A percentile compares a stretch with the other conserved stretches of the same genome.
These are phyloP conservation scores for Trichoderma lentiforme DNA, from an alignment of 2,329 filamentous ascomycete species.

Conservation along the genomic window DNA sequence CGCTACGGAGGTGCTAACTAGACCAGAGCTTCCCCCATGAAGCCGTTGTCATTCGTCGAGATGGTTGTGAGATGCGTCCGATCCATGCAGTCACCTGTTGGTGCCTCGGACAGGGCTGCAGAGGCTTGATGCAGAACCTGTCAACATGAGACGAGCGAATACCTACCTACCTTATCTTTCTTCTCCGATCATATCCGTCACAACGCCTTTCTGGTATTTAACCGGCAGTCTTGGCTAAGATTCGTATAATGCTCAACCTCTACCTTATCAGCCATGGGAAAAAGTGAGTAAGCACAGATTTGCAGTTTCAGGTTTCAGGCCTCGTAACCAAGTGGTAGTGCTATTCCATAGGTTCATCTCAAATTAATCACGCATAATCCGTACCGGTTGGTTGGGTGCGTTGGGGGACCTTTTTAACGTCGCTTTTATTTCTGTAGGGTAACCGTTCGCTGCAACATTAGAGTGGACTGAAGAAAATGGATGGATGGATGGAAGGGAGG, in stretches of 20 bases:
- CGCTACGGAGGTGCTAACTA: neutral
- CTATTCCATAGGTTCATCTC: neutral
- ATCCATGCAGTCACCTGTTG: neutral
- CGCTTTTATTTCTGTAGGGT: neutral
- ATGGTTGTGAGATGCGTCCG: neutral
- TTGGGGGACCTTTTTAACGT: neutral
- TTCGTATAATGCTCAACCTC: too few relatives aligned
- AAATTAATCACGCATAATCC: slow-evolving; percentile 9
- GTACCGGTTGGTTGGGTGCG: slow-evolving; percentile 6
- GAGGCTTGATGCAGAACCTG: neutral
- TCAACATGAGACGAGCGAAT: neutral
- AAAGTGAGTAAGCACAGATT: neutral
- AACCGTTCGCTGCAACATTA: slow-evolving; percentile 7
- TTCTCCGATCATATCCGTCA: neutral
- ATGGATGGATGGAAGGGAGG: neutral
- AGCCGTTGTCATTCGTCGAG: neutral
- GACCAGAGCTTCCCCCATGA: neutral
- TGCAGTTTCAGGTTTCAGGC: neutral
- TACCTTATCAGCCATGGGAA: neutral
- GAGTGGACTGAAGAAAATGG: slow-evolving; percentile 1
- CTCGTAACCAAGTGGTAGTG: neutral
- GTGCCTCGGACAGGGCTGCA: neutral
- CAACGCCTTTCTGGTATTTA: neutral
- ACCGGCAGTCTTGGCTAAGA: neutral
- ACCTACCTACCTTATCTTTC: neutral